Evolutionary conservation across 2,329 filamentous ascomycete genomes (phyloP), one percentile per base, ranked within the genome.

Genomic region (Pseudogymnoascus sp.): DNA sequence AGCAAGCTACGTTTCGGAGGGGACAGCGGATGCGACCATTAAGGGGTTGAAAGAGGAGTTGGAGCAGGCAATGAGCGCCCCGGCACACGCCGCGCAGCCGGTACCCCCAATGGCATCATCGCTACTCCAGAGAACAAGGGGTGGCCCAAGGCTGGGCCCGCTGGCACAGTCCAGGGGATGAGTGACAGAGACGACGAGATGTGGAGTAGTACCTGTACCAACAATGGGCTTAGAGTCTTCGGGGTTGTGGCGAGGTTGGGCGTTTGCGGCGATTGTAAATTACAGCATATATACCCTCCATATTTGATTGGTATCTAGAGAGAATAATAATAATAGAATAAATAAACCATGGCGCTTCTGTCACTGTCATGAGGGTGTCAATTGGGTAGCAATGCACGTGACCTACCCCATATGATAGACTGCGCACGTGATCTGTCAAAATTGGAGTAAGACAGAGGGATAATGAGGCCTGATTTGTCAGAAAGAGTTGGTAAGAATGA

Each of bases 391-490:
- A 26, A 26, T 29, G 7, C 46, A 53, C 46, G 46, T 53, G 46
- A 29, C 40, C 2, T 21, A 10, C 3, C 10, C 11, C 1, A 1
- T 13, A 4, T 11, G 9, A 19, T 19, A 19, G 7, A 4, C 9
- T 1, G 6, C 2, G 2, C 42, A 46, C 21, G 42, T 46, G 42
- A 46, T 15, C 46, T 31, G 46, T 31, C 46, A 56, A 13, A 21
- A 56, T 4, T 33, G 3, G 5, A 3, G 50, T 56, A 33, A 33
- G 50, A 56, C 50, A 29, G 50, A 33, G 50, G 50, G n/a, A 56
- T 56, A 56, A 19, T 33, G 46, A 56, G 13, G 29, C 46, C 46
- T 56, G n/a, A 56, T 56, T 56, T 56, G 46, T 56, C 50, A 56
- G 46, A 23, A 31, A 53, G 23, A 53, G n/a, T 17, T 53, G 46